Base-by-base conservation (phyloP, 208 protist genomes). In the Trypanosomatidae sp. region DNA sequence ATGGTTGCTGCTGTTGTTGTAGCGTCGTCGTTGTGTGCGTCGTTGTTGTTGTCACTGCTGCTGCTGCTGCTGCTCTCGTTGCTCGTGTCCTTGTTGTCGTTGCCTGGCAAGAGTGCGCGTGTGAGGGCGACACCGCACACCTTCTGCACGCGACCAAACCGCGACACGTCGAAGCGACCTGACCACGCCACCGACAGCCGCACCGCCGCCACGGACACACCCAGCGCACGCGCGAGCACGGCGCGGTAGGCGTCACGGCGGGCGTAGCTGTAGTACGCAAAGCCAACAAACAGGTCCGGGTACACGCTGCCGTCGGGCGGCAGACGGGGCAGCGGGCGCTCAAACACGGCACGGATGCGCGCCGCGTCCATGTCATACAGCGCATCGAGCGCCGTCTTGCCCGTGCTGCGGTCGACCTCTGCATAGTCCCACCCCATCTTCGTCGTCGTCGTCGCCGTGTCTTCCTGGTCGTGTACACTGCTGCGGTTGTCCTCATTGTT, bases 271-370 rank as follows among this genome's bases (percentile, higher is more conserved):
- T 92, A 92, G 55, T 81, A 73, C 7, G 66, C 60, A 41, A 92
- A 86, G 32, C 84, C 84, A 13, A 92, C 59, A 25, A 92, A 70
- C 32, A 92, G 69, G 48, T 92, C 75, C 1, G 84, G 84, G 13
- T 69, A 51, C 5, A 85, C 57, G 33, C 47, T 73, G 27, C 84
- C 84, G 48, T 89, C 79, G 13, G 43, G 54, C 2, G 83, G 83
- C 44, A 92, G 60, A 0, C 61, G 59, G 0, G 83, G 83, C 27
- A 92, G 51, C 7, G 83, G 83, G 33, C 60, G 44, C 47, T 77
- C 71, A 24, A 92, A 61, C 11, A 91, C 56, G 8, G 25, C 32
- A 23, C 50, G 73, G 41, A 91, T 83, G 48, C 74, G 66, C 18
- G 60, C 48, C 35, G 71, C 57, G 21, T 69, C 50, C 10, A 58